Evolutionary conservation across 2,329 filamentous ascomycete species (phyloP).

Genomic region (Curvularia verruculosa): DNA sequence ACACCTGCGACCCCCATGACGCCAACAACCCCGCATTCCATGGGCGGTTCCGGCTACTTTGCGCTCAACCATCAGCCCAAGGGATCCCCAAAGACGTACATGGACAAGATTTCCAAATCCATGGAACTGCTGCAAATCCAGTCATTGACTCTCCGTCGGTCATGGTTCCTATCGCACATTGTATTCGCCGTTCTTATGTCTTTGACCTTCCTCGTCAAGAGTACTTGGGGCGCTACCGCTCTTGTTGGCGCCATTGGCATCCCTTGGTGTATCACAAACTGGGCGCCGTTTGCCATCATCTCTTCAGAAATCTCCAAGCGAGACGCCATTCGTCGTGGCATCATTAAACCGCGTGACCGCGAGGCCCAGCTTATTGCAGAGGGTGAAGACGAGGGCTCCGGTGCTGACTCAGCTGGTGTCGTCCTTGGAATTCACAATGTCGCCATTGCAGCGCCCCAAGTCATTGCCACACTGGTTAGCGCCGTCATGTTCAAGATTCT

Average conservation of each 20-base stretch:
- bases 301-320: conserved; percentile 87
- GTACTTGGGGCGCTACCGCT: conserved; percentile 72
- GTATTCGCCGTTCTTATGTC: conserved; percentile 83
- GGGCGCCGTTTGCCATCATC: conserved; percentile 95
- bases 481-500: conserved; percentile 82
- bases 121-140: conserved; percentile 74
- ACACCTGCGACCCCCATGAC: conserved; percentile 50
- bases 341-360: conserved; percentile 50
- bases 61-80: conserved; percentile 33
- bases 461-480: conserved; percentile 84
- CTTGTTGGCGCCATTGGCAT: conserved; percentile 84
- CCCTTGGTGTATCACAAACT: conserved; percentile 90
- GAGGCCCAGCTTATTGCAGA: conserved; percentile 50
- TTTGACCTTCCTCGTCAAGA: conserved; percentile 77
- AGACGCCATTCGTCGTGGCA: conserved; percentile 68
- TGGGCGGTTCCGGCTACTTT: conserved; percentile 45
- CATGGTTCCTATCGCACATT: conserved; percentile 86
- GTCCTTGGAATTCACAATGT: conserved; percentile 97
- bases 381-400: conserved; percentile 61
- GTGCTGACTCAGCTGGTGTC: conserved; percentile 80
- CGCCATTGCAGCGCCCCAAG: conserved; percentile 87
- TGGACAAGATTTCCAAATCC: conserved; percentile 40
- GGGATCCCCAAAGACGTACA: conserved; percentile 27
- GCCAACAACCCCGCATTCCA: conserved; percentile 40
- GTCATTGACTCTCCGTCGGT: conserved; percentile 82